Base-by-base conservation (phyloP, 805 yeast genomes). In the Ogataea philodendri region DNA sequence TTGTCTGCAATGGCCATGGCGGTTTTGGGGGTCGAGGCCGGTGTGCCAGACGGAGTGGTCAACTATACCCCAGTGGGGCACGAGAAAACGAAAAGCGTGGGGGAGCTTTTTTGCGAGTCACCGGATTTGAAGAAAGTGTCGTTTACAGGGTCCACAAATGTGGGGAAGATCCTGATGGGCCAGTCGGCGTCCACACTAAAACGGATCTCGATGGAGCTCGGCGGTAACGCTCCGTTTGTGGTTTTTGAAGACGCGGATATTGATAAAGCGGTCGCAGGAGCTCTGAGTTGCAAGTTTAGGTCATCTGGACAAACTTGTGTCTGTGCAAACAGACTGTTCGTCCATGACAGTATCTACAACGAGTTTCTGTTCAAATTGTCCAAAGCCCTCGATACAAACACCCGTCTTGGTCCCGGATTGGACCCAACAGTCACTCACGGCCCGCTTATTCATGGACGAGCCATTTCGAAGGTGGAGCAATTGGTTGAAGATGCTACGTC, bases 301-400 rank as follows among this genome's bases (percentile, higher is more conserved):
- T 78, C 81, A 4, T 70, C 81, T 32, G 90, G 93, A 32, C 90
- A 84, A 60, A 81, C 88, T 4, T 84, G 93, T 59, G 82, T 82
- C 21, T 81, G 88, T 55, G 84, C 86, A 17, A 81, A 81, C 59
- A 65, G 88, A 42, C 55, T 81, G 21, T 82, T 72, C 50, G 72
- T 83, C 17, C 89, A 83, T 49, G 70, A 67, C 17, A 62, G 62
- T 4, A 58, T 84, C 5, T 77, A 81, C 52, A 85, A 79, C 42
- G 67, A 72, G 49, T 81, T 84, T 50, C 60, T 69, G 9, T 51
- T 54, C 27, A 66, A 60, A 46, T 65, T 83, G 40, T 65, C 69
- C 7, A 69, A 52, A 3, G 63, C 61, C 39, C 65, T 76, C 9
- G 35, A 35, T 7, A 49, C 56, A 3, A 70, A 72, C 22, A 71